Evolutionary conservation across 352 stramenopile genomes (phyloP), one percentile per base, ranked within the genome.

Genomic region (Globisporangium perplexum): DNA sequence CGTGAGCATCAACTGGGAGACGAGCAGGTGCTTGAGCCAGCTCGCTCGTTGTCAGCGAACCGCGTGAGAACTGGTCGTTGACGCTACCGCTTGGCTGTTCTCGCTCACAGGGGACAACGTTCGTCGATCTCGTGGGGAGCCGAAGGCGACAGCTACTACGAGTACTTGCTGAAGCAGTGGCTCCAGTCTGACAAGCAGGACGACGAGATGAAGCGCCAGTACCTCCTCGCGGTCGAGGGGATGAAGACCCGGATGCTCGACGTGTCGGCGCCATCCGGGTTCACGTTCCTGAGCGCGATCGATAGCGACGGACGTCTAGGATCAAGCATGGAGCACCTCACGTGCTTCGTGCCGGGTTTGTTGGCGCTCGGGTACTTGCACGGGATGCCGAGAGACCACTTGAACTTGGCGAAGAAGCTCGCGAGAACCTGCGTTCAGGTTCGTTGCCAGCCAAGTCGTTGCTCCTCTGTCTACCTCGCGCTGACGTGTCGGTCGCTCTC

Each of bases 271-370:
- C 59, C 63, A 12, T 77, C 67, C 1, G 74, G 72, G 35, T 72
- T 57, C 30, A 55, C 57, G 4, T 85, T 85, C 50, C 44, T 91
- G 22, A 72, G 72, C 4, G 69, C 75, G 24, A 44, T 74, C 1
- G 51, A 55, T 3, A 43, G 57, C 31, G 61, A 36, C 39, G 60
- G 61, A 6, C 50, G 53, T 12, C 52, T 86, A 7, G 50, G 60
- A 7, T 54, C 59, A 38, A 63, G 62, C 36, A 92, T 91, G 79
- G 85, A 97, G 55, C 90, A 97, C 53, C 65, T 94, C 42, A 77
- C 86, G 4, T 97, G 90, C 58, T 97, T 96, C 45, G 57, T 96
- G 6, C 84, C 89, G 11, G 86, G 86, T 3, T 73, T 93, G 60
- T 58, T 96, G 1, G 78, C 83, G 2, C 71, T 97, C 12, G 86